Percentiles rank a stretch among this genome's conserved stretches.
phyloP scores from a whole-genome alignment of 2,329 filamentous ascomycete genomes.

The Neonectria magnoliae region DNA sequence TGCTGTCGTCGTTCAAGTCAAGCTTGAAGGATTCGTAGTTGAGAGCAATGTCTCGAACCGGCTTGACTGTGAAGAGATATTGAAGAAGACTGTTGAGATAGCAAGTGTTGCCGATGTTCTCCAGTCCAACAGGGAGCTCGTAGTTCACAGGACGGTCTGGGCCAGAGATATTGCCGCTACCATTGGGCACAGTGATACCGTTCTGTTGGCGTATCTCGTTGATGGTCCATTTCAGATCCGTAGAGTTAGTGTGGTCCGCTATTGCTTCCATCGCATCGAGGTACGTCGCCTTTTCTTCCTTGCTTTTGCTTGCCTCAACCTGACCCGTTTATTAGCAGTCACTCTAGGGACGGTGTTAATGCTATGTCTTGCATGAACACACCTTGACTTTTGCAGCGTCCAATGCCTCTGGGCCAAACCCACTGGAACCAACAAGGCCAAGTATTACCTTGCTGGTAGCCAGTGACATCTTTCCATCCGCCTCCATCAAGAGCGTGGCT shows the following conservation, averaged over 20 bases:
- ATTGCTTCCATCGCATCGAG: slow-evolving; percentile 50
- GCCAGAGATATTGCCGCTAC: background rate
- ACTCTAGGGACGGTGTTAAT: background rate
- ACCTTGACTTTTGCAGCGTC: slow-evolving; percentile 45
- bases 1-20: slow-evolving; percentile 69
- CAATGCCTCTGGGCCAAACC: slow-evolving; percentile 40
- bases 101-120: slow-evolving; percentile 97
- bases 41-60: slow-evolving; percentile 82
- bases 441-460: slow-evolving; percentile 47
- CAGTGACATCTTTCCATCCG: slow-evolving; percentile 49
- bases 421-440: slow-evolving; percentile 37
- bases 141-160: slow-evolving; percentile 42
- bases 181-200: slow-evolving; percentile 33
- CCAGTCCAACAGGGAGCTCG: slow-evolving; percentile 82
- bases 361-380: background rate
- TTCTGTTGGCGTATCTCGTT: slow-evolving; percentile 40
- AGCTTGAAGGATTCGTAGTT: slow-evolving; percentile 78
- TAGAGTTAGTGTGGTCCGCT: slow-evolving; percentile 45
- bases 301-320: slow-evolving; percentile 41
- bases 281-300: slow-evolving; percentile 45
- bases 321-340: slow-evolving; percentile 30
- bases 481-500: slow-evolving; percentile 47
- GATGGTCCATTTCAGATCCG: slow-evolving; percentile 43
- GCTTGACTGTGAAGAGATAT: slow-evolving; percentile 89
- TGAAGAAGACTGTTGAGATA: slow-evolving; percentile 97